Evolutionary conservation across 164 flowering plant species (phyloP).

Genomic region (Nymphaea colorata): DNA sequence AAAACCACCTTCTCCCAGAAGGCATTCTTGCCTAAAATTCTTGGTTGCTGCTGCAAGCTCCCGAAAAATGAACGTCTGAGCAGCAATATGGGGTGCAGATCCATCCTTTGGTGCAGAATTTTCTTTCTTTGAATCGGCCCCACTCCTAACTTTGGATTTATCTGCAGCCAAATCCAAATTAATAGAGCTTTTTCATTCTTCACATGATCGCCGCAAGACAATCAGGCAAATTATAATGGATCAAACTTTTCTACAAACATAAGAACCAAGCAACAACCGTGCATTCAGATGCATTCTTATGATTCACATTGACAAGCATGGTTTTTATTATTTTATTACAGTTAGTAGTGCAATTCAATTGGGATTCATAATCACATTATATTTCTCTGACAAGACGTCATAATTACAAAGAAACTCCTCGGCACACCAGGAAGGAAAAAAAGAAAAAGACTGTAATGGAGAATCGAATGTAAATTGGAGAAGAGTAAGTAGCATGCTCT

Average conservation of each 20-base stretch:
- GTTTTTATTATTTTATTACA: background rate
- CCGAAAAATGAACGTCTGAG: slow-evolving; percentile 4
- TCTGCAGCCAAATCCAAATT: slow-evolving; percentile 5
- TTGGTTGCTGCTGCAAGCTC: slow-evolving; percentile 6
- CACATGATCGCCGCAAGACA: background rate
- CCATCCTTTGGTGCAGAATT: slow-evolving; percentile 2
- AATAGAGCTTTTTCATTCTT: background rate
- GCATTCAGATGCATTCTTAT: background rate
- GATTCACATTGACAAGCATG: background rate
- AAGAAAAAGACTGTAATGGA: no score
- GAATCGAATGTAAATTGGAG: no score
- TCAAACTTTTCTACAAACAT: background rate
- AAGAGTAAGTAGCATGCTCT: no score
- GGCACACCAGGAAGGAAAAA: background rate
- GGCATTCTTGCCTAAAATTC: slow-evolving; percentile 5
- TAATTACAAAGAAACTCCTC: background rate
- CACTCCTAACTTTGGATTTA: slow-evolving; percentile 6
- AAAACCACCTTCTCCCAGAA: slow-evolving; percentile 7
- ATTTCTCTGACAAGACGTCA: background rate
- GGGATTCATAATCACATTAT: background rate
- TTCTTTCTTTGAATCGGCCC: slow-evolving; percentile 4
- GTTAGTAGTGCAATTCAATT: background rate
- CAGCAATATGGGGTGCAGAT: slow-evolving; percentile 3
- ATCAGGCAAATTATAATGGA: background rate
- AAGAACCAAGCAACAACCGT: background rate